phyloP scores from a whole-genome alignment of 306 rosid genomes.

The Sophora flavescens region DNA sequence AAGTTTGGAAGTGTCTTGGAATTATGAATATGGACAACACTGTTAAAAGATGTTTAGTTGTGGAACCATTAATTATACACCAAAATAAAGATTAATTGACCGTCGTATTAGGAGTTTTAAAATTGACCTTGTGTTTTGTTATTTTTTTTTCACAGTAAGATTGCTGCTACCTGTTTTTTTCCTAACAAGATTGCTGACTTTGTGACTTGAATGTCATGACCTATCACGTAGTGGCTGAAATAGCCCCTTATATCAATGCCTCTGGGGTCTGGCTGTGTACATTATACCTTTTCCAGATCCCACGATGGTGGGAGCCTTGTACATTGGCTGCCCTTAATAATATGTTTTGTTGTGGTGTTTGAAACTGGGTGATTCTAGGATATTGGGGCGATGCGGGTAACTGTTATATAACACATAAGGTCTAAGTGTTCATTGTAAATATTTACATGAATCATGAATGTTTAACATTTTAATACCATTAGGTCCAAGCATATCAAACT shows the following conservation, averaged over 20 bases:
- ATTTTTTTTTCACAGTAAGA: not conserved
- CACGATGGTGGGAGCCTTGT: not conserved
- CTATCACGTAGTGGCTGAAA: not conserved
- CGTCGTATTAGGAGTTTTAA: not conserved
- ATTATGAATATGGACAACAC: not conserved
- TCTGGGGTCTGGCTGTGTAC: not conserved
- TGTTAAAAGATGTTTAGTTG: not conserved
- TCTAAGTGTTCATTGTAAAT: not conserved
- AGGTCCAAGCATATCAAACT: not conserved
- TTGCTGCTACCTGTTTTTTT: not conserved
- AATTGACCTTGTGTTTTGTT: not conserved
- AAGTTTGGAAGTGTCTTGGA: not conserved
- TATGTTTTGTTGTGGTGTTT: not conserved
- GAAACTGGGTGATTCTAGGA: not conserved
- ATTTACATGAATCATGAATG: not conserved
- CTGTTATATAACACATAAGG: not conserved
- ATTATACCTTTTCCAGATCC: not conserved
- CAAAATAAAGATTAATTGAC: not conserved
- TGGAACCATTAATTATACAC: not conserved
- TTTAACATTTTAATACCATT: not conserved
- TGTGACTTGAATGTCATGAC: not conserved
- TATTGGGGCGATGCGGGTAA: not conserved
- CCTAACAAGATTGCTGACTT: not conserved
- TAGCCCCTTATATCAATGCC: not conserved
- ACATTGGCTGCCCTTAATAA: not conserved